Percentiles rank a stretch among this genome's conserved stretches.
Conservation (phyloP, 192 early-diverging fungal genomes). For the Funneliformis geosporum region DNA sequence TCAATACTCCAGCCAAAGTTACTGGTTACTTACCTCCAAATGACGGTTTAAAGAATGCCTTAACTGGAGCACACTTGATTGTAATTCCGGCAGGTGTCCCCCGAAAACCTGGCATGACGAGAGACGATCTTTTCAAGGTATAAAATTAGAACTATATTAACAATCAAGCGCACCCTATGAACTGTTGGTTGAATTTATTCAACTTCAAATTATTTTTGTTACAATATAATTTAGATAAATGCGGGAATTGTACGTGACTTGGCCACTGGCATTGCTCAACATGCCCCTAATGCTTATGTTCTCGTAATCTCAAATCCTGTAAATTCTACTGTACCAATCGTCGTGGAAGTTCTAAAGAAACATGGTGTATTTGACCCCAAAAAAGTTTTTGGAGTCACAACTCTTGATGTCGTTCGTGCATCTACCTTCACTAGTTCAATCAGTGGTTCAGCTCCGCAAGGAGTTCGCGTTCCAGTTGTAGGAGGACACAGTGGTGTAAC, state of each 20-base stretch:
- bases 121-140: slow-evolving; percentile 95
- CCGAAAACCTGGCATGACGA: slow-evolving; percentile 99
- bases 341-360: slow-evolving; percentile 93
- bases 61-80: slow-evolving; percentile 76
- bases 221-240: slow-evolving; percentile 67
- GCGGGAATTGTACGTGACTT: slow-evolving; percentile 88
- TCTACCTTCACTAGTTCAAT: slow-evolving; percentile 91
- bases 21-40: slow-evolving; percentile 71
- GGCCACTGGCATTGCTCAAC: slow-evolving; percentile 74
- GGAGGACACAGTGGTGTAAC: slow-evolving; percentile 98
- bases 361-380: slow-evolving; percentile 82
- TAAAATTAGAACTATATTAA: not conserved
- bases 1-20: slow-evolving; percentile 81
- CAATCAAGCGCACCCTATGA: not conserved
- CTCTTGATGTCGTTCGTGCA: slow-evolving; percentile 95
- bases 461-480: slow-evolving; percentile 82
- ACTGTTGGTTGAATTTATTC: too few species aligned
- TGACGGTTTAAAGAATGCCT: slow-evolving; percentile 73
- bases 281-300: slow-evolving; percentile 80
- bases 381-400: slow-evolving; percentile 94
- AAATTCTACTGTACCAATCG: slow-evolving; percentile 97
- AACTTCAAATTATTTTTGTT: not conserved
- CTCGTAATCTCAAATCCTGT: slow-evolving; percentile 97
- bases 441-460: slow-evolving; percentile 66
- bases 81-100: slow-evolving; percentile 98